These are phyloP conservation scores for Hypoxylon intermedium DNA, from an alignment of 495 filamentous ascomycete species.

Conservation along the genomic window DNA sequence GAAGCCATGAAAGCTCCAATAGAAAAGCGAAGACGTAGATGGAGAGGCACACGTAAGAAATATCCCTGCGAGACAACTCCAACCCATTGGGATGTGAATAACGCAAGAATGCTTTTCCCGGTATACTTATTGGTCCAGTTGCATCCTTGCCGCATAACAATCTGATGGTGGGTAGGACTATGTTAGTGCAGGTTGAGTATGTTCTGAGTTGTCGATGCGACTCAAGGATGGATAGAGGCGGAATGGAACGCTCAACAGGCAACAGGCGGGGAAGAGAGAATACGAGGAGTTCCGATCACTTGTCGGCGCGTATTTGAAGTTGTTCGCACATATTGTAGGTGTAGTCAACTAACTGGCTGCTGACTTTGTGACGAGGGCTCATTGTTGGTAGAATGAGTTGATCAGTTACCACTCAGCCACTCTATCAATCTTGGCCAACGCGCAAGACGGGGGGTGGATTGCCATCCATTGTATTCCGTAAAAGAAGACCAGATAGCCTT, in stretches of 20 bases:
- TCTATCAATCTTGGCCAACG: not conserved
- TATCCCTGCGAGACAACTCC: conserved; percentile 12
- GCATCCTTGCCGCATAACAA: conserved; percentile 25
- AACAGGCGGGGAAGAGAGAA: conserved; percentile 6
- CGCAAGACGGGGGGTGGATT: not conserved
- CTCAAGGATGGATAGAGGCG: conserved; percentile 14
- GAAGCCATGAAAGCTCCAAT: conserved; percentile 12
- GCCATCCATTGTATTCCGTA: no score
- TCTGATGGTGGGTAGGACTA: conserved; percentile 34
- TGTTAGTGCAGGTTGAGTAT: conserved; percentile 20
- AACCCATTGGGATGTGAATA: conserved; percentile 15
- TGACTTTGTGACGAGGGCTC: no score
- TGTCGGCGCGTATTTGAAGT: not conserved
- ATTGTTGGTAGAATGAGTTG: no score
- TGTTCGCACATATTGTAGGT: not conserved
- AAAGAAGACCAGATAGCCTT: not conserved
- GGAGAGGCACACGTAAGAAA: conserved; percentile 26
- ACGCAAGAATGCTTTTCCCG: conserved; percentile 8
- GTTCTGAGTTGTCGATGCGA: conserved; percentile 29
- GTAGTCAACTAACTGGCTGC: no score
- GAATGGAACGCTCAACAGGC: not conserved
- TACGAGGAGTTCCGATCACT: not conserved
- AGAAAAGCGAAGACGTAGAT: conserved; percentile 13
- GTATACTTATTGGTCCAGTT: conserved; percentile 20
- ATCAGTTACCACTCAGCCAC: no score